Conservation (phyloP, 2,329 filamentous ascomycete species). For the Fusarium sulawesiense region DNA sequence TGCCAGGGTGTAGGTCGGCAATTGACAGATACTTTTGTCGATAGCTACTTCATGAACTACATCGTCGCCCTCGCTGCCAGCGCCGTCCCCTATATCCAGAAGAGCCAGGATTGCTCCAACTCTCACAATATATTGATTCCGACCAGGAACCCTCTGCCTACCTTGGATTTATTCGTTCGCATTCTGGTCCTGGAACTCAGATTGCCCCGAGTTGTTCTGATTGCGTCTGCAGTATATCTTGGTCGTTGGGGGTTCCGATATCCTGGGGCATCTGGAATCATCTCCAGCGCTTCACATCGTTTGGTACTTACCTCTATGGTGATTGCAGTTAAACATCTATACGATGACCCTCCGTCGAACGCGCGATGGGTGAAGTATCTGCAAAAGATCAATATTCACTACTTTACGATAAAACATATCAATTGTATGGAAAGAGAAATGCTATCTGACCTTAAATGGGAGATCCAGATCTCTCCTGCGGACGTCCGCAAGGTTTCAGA, state of each 20-base stretch:
- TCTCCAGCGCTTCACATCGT: neutral
- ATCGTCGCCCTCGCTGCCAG: neutral
- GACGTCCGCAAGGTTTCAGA: constrained; percentile 3
- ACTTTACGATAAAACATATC: neutral
- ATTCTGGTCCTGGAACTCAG: neutral
- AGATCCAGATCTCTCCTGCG: neutral
- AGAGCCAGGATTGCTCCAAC: neutral
- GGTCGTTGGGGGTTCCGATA: neutral
- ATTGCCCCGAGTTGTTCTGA: neutral
- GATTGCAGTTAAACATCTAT: neutral
- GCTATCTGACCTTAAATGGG: neutral
- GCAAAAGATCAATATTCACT: neutral
- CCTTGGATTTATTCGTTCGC: neutral
- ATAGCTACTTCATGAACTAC: constrained; percentile 12
- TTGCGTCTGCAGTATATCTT: neutral
- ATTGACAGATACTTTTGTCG: constrained; percentile 4
- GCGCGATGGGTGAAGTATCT: neutral
- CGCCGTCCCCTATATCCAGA: neutral
- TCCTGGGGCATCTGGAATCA: neutral
- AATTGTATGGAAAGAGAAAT: constrained; percentile 10
- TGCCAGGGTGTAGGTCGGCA: neutral
- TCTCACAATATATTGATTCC: neutral
- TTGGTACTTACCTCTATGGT: neutral
- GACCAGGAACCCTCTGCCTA: neutral
- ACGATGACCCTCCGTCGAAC: neutral